Base-by-base conservation (phyloP, 805 yeast species). In the Candida silvicultrix region DNA sequence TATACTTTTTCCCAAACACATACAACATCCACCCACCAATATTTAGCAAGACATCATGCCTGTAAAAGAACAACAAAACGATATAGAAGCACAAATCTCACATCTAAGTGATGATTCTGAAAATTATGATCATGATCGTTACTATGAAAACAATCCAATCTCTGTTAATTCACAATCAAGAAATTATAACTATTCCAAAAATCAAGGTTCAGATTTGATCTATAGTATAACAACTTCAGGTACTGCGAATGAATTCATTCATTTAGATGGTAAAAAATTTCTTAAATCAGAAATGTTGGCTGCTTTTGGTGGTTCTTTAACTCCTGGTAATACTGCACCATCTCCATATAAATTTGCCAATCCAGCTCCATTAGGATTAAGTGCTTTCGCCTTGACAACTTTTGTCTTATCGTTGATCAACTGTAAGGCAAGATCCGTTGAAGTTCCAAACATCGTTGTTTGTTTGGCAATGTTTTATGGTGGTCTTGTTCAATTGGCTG, bases 221-320 rank as follows among this genome's bases (percentile, higher is more conserved):
- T 41, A 49, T 22, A 45, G 55, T 15, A 55, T 57, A 40, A 56
- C 59, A 19, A 58, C 62, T 0, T 57, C 60, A 2, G 60, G 60
- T n/a, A 46, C 55, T 12, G 55, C 47, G 3, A 50, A 57, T 40
- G 59, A 58, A 40, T 58, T 43, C 43, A 49, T 58, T 38, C 57
- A 55, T 36, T 38, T 58, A 10, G 63, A 55, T 41, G 54, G 55
- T 35, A 54, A 58, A 43, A 59, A 58, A 43, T 59, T 51, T 43
- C 43, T 50, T 52, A 72, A 74, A 47, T 69, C 68, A 29, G 85
- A 80, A 45, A 69, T 81, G 45, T 58, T 77, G 47, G 59, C 62
- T 10, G 85, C 85, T 1, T 80, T 81, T 55, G 94, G 90, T 56
- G 94, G 92, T 75, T 67, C 79, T n/a, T 63, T 83, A 58, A 79